Conservation (phyloP, 768 basidiomycete species). For the Lactarius trivialis region DNA sequence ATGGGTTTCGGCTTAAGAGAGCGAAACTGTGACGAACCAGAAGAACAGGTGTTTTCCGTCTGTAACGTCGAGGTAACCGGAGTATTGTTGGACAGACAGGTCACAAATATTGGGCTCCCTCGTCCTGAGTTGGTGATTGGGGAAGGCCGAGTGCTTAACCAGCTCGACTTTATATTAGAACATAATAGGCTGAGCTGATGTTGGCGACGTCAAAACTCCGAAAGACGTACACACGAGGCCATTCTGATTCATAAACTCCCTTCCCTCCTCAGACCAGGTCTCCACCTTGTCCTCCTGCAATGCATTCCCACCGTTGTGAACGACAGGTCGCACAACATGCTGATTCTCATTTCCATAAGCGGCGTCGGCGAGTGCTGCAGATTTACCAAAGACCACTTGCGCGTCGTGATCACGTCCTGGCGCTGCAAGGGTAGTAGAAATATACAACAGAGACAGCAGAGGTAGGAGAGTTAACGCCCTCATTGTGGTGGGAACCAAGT, state of each 20-base stretch:
- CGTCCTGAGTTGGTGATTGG: conserved; percentile 34
- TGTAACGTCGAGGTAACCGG: conserved; percentile 52
- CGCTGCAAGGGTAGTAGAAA: conserved; percentile 34
- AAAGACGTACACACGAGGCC: conserved; percentile 56
- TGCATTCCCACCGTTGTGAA: conserved; percentile 39
- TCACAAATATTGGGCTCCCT: conserved; percentile 45
- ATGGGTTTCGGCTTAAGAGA: background rate
- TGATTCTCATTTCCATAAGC: conserved; percentile 9
- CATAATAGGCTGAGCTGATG: background rate
- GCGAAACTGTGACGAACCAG: conserved; percentile 34
- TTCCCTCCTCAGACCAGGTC: conserved; percentile 58
- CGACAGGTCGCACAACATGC: conserved; percentile 30
- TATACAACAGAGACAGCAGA: conserved; percentile 33
- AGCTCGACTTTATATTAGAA: conserved; percentile 33
- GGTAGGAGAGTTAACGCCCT: conserved; percentile 33
- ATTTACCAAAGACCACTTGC: conserved; percentile 40
- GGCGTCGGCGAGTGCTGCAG: conserved; percentile 21
- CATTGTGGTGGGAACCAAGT: conserved; percentile 32
- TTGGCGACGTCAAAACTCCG: background rate
- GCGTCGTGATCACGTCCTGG: conserved; percentile 36
- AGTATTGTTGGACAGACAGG: conserved; percentile 43
- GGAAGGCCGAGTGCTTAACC: conserved; percentile 34
- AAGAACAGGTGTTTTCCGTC: conserved; percentile 53
- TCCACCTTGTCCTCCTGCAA: conserved; percentile 39
- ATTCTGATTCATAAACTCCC: conserved; percentile 62